Percentiles rank a stretch among this genome's conserved stretches.
phyloP scores from a whole-genome alignment of 163 green algal genomes.

The Scenedesmus sp. region DNA sequence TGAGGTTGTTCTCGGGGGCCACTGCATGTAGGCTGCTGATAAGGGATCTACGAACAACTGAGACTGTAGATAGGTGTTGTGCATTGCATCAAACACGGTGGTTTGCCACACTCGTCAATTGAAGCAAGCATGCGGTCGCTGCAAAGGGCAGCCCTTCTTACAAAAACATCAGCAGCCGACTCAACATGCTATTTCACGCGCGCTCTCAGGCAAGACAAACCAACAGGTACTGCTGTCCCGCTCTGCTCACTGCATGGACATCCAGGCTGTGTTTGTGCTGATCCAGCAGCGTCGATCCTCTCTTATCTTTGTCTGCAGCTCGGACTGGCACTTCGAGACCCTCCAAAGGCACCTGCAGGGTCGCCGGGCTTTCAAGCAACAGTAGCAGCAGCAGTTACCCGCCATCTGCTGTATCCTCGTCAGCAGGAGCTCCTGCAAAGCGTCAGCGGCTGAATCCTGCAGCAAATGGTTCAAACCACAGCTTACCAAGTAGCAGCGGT shows the following conservation, averaged over 20 bases:
- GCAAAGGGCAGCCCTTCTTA: background rate
- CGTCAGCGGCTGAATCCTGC: background rate
- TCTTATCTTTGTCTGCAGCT: background rate
- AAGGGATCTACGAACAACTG: no score
- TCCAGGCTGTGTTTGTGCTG: background rate
- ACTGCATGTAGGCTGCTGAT: background rate
- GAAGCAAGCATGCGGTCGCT: background rate
- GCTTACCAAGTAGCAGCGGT: background rate
- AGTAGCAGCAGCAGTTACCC: slow-evolving; percentile 14
- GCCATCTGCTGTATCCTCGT: background rate
- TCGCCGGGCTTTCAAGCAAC: background rate
- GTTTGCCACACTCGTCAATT: background rate
- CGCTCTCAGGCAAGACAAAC: background rate
- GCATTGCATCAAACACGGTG: no score
- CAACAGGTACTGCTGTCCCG: slow-evolving; percentile 2
- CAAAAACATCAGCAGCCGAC: background rate
- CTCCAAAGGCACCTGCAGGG: background rate
- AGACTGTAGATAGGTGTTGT: no score
- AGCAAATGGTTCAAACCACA: background rate
- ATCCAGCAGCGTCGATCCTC: background rate
- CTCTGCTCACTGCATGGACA: background rate
- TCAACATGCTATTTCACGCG: background rate
- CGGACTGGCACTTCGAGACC: background rate
- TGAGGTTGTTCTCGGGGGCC: background rate
- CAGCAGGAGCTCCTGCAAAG: background rate